These are phyloP conservation scores for Nepenthes alata DNA, from an alignment of 179 eudicot genomes.

Conservation along the genomic window DNA sequence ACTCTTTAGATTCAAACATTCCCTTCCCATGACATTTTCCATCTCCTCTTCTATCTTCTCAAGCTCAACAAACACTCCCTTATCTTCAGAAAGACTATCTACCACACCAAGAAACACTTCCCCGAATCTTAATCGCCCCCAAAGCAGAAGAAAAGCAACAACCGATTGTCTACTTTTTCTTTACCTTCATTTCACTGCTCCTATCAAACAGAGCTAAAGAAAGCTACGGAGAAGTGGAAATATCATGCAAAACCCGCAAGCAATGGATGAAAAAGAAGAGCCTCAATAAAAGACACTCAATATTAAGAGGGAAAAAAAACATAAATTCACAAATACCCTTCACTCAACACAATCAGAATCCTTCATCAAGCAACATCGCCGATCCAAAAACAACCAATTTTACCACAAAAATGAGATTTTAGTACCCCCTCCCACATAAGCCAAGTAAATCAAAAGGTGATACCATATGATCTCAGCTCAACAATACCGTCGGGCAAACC, in stretches of 20 bases:
- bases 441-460: constrained; percentile 7
- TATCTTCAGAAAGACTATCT: constrained; percentile 5
- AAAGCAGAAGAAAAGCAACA: not conserved
- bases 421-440: not conserved
- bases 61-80: not conserved
- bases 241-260: constrained; percentile 1
- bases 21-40: constrained; percentile 19
- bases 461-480: constrained; percentile 12
- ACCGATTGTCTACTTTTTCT: not conserved
- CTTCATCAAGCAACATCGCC: constrained; percentile 6
- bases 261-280: not conserved
- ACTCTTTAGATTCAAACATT: constrained; percentile 19
- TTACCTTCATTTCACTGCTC: constrained; percentile 6
- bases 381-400: constrained; percentile 7
- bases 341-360: constrained; percentile 7
- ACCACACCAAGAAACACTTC: constrained; percentile 2
- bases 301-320: not conserved
- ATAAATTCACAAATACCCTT: constrained; percentile 6
- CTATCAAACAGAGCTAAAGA: constrained; percentile 1
- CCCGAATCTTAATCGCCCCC: constrained; percentile 4
- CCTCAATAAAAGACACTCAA: constrained; percentile 1
- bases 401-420: constrained; percentile 3
- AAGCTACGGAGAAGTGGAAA: not conserved
- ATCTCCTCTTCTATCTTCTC: constrained; percentile 26
- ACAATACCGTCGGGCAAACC: constrained; percentile 13